Percentiles rank a stretch among this genome's conserved stretches.
Conservation (phyloP, 2,329 filamentous ascomycete species). For the Ascochyta rabiei region DNA sequence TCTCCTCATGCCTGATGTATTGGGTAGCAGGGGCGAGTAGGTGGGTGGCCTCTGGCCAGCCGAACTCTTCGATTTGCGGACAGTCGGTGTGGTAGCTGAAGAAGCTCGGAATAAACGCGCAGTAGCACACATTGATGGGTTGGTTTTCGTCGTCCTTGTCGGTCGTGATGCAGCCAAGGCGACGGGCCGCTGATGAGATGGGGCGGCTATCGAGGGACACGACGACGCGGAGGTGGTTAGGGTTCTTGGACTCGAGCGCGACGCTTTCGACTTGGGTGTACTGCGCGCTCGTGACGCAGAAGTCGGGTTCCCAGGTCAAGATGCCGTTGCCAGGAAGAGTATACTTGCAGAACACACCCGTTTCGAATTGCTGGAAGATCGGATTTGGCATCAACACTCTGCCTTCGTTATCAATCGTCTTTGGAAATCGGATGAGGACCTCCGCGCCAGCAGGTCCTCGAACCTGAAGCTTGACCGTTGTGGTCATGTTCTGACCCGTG, state of each 20-base stretch:
- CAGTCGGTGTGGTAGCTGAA: constrained; percentile 54
- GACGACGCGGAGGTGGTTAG: constrained; percentile 39
- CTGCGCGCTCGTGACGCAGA: constrained; percentile 51
- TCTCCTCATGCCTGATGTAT: constrained; percentile 56
- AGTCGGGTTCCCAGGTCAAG: constrained; percentile 51
- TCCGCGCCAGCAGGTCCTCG: constrained; percentile 37
- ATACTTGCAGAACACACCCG: constrained; percentile 50
- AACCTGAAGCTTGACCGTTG: constrained; percentile 38
- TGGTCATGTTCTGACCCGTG: constrained; percentile 44
- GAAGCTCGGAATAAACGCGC: constrained; percentile 49
- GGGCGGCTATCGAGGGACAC: constrained; percentile 47
- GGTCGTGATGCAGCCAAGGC: constrained; percentile 48
- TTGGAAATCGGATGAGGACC: constrained; percentile 40
- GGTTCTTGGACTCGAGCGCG: constrained; percentile 26
- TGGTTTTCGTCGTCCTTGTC: constrained; percentile 52
- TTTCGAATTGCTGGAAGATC: constrained; percentile 48
- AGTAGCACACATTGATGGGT: constrained; percentile 54
- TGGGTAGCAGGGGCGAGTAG: constrained; percentile 55
- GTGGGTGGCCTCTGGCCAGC: constrained; percentile 57
- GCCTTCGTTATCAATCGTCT: constrained; percentile 39
- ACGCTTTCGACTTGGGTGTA: constrained; percentile 53
- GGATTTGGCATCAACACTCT: constrained; percentile 52
- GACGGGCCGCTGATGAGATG: constrained; percentile 48
- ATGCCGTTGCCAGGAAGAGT: constrained; percentile 38
- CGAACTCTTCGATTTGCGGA: constrained; percentile 51